phyloP scores from a whole-genome alignment of 2,329 filamentous ascomycete species.

The Talaromyces atroroseus region DNA sequence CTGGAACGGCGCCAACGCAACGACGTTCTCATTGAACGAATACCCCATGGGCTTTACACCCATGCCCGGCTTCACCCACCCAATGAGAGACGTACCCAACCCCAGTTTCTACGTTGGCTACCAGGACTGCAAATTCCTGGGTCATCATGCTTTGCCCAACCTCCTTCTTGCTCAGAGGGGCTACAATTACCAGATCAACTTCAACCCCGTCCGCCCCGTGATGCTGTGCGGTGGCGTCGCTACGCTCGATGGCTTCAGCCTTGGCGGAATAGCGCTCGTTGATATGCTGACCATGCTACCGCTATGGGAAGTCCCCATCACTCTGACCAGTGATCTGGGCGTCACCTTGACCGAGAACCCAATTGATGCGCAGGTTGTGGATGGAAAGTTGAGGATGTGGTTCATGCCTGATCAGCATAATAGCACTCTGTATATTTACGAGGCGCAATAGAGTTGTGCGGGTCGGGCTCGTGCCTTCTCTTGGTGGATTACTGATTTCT shows the following conservation, averaged over 20 bases:
- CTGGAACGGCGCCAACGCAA: constrained; percentile 43
- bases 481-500: too few species aligned
- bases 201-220: constrained; percentile 25
- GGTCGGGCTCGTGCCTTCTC: too few species aligned
- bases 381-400: constrained; percentile 43
- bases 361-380: constrained; percentile 42
- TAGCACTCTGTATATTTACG: constrained; percentile 45
- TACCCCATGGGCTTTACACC: constrained; percentile 20
- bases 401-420: constrained; percentile 46
- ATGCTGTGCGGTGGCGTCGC: constrained; percentile 48
- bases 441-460: constrained; percentile 25
- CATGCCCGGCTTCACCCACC: constrained; percentile 20
- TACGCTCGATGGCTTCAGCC: constrained; percentile 24
- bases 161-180: not conserved
- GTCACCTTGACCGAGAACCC: constrained; percentile 46
- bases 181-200: not conserved
- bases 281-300: constrained; percentile 43
- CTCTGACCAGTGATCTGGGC: constrained; percentile 36
- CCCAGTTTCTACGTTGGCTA: constrained; percentile 46
- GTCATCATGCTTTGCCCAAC: constrained; percentile 33
- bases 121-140: constrained; percentile 50
- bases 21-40: constrained; percentile 29
- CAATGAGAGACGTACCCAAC: constrained; percentile 26
- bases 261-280: constrained; percentile 47
- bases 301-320: constrained; percentile 44